Conservation (phyloP, 768 basidiomycete genomes). For the Psilocybe azurescens region DNA sequence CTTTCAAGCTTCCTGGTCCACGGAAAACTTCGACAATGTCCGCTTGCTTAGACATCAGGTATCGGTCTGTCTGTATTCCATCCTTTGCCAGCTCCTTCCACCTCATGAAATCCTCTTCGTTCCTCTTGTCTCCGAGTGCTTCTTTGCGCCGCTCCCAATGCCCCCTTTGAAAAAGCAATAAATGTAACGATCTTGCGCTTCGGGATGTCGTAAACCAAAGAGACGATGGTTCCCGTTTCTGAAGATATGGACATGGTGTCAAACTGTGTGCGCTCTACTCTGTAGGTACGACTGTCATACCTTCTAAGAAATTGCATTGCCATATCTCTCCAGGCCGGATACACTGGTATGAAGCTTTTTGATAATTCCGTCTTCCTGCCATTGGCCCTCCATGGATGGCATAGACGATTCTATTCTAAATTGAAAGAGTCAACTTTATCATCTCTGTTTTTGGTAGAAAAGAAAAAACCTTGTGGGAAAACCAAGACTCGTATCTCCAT, state of each 20-base stretch:
- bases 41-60: constrained; percentile 6
- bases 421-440: not conserved
- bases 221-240: constrained; percentile 7
- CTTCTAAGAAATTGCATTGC: constrained; percentile 8
- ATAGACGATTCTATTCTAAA: constrained; percentile 3
- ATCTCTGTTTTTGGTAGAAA: not conserved
- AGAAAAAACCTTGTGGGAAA: constrained; percentile 6
- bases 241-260: not conserved
- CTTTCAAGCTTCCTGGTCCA: constrained; percentile 1
- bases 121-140: constrained; percentile 8
- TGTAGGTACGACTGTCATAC: not conserved
- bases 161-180: constrained; percentile 7
- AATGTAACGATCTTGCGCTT: constrained; percentile 2
- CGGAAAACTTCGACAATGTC: constrained; percentile 4
- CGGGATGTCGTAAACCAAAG: constrained; percentile 7
- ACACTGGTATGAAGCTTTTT: constrained; percentile 6
- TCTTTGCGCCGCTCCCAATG: constrained; percentile 2
- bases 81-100: constrained; percentile 9
- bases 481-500: constrained; percentile 10
- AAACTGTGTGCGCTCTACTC: too few relatives aligned
- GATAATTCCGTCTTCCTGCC: constrained; percentile 4
- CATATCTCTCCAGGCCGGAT: constrained; percentile 6
- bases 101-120: not conserved
- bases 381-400: constrained; percentile 5
- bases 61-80: constrained; percentile 6